These are phyloP conservation scores for Tulasnella sp. DNA, from an alignment of 768 basidiomycete genomes.

Conservation along the genomic window DNA sequence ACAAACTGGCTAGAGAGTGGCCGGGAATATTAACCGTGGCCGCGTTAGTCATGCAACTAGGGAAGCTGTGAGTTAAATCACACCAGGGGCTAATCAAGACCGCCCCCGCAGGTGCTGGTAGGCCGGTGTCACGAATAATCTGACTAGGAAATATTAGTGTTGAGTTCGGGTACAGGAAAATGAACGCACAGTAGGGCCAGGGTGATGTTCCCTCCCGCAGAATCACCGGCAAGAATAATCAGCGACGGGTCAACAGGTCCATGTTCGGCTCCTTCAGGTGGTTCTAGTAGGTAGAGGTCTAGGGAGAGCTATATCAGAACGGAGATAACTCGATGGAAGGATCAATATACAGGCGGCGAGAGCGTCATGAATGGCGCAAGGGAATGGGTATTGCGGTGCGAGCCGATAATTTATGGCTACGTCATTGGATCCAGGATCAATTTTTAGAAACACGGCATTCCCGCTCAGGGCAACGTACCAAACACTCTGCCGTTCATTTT, in stretches of 20 bases:
- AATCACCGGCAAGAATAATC: slow-evolving; percentile 86
- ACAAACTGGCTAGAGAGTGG: neutral
- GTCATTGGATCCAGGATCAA: neutral
- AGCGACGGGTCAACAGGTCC: slow-evolving; percentile 71
- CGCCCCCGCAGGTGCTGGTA: slow-evolving; percentile 83
- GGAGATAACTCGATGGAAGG: neutral
- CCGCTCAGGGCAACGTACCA: slow-evolving; percentile 41
- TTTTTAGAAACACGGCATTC: neutral
- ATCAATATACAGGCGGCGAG: slow-evolving; percentile 71
- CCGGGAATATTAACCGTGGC: slow-evolving; percentile 54
- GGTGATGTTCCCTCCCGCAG: slow-evolving; percentile 85
- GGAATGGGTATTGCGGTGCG: slow-evolving; percentile 97
- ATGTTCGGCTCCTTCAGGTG: slow-evolving; percentile 76
- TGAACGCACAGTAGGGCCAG: slow-evolving; percentile 59
- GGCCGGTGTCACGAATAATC: slow-evolving; percentile 70
- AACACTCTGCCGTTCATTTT: slow-evolving; percentile 92
- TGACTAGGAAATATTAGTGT: slow-evolving; percentile 47
- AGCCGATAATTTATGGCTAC: slow-evolving; percentile 52
- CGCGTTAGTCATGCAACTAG: slow-evolving; percentile 80
- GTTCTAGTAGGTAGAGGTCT: slow-evolving; percentile 88
- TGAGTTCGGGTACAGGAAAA: neutral
- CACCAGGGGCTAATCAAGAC: slow-evolving; percentile 92
- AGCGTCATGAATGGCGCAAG: slow-evolving; percentile 87
- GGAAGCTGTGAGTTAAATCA: slow-evolving; percentile 93
- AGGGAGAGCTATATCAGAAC: neutral